phyloP scores from a whole-genome alignment of 805 yeast species.

The Jamesozyma piceae region DNA sequence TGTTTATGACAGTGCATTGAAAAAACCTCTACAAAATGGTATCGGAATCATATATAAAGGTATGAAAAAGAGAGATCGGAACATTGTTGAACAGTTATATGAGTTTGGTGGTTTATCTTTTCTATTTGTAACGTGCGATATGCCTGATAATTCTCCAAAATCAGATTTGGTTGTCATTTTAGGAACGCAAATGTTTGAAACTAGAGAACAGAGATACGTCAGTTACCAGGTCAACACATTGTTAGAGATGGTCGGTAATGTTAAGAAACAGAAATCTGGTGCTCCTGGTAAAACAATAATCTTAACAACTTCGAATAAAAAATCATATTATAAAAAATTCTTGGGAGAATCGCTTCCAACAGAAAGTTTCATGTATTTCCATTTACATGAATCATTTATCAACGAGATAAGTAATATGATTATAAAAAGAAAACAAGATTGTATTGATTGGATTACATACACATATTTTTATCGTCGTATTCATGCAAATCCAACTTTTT shows the following conservation, averaged over 20 bases:
- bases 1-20: conserved; percentile 40
- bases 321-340: conserved; percentile 61
- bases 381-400: conserved; percentile 57
- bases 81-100: conserved; percentile 46
- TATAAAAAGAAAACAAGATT: conserved; percentile 65
- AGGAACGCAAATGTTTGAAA: conserved; percentile 67
- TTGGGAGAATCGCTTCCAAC: conserved; percentile 68
- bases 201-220: conserved; percentile 57
- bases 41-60: conserved; percentile 52
- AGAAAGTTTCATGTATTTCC: conserved; percentile 60
- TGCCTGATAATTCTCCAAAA: conserved; percentile 40
- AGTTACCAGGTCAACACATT: conserved; percentile 60
- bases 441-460: conserved; percentile 84
- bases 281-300: conserved; percentile 40
- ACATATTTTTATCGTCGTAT: conserved; percentile 76
- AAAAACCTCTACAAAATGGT: conserved; percentile 43
- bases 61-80: conserved; percentile 48
- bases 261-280: conserved; percentile 20
- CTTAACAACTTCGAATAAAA: conserved; percentile 45
- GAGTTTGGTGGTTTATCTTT: conserved; percentile 42
- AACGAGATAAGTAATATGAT: conserved; percentile 63
- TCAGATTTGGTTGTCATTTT: conserved; percentile 51
- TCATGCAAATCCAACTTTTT: conserved; percentile 76
- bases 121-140: conserved; percentile 54
- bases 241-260: conserved; percentile 53